Evolutionary conservation across 2,329 filamentous ascomycete genomes (phyloP).

Genomic region (Fulvia fulva): DNA sequence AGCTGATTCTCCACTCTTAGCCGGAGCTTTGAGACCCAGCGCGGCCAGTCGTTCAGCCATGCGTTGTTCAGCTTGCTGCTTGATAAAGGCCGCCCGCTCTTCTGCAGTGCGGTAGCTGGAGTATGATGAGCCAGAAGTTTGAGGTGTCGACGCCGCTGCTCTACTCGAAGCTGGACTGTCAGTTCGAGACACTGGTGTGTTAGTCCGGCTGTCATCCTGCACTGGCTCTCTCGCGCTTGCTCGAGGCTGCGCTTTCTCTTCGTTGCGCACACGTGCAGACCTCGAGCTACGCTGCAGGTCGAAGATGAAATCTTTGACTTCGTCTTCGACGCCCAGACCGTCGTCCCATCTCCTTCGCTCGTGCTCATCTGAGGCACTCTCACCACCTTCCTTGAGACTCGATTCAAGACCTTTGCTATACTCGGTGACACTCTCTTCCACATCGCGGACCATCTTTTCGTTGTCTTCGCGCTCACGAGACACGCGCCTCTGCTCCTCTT

Average conservation of each 20-base stretch:
- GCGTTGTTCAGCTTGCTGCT: constrained; percentile 91
- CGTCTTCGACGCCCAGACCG: constrained; percentile 90
- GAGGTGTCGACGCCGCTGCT: constrained; percentile 39
- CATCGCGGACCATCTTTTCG: constrained; percentile 92
- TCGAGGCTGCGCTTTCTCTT: constrained; percentile 42
- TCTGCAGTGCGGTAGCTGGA: constrained; percentile 84
- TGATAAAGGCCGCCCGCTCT: constrained; percentile 91
- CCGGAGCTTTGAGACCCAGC: constrained; percentile 80
- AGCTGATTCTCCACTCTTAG: constrained; percentile 73
- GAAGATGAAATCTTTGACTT: constrained; percentile 96
- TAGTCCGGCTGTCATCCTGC: constrained; percentile 29
- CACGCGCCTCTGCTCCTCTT: constrained; percentile 79
- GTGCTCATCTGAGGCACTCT: constrained; percentile 75
- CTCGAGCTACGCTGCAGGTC: constrained; percentile 86
- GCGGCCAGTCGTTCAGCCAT: constrained; percentile 96
- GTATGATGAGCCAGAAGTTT: constrained; percentile 61
- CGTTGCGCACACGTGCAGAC: constrained; percentile 63
- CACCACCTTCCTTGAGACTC: constrained; percentile 74
- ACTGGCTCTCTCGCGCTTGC: constrained; percentile 16
- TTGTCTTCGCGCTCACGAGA: constrained; percentile 87
- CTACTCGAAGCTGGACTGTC: constrained; percentile 30
- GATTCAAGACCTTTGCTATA: constrained; percentile 83
- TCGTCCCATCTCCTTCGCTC: constrained; percentile 95
- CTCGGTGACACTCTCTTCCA: constrained; percentile 91
- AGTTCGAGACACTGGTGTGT: constrained; percentile 26